Conservation (phyloP, 2,329 filamentous ascomycete species). For the Aspergillus transmontanensis region DNA sequence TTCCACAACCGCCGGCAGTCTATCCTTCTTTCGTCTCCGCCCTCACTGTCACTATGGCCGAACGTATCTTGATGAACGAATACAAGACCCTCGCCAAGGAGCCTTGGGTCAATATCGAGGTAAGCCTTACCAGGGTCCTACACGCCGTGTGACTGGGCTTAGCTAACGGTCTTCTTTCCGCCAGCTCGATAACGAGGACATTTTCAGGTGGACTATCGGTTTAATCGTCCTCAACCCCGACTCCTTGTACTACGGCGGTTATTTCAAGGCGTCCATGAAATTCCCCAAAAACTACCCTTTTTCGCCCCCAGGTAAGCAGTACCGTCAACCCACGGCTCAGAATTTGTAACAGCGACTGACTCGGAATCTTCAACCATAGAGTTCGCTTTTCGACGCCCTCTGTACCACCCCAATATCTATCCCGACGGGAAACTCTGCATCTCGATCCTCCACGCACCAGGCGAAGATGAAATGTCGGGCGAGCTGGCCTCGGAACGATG, state of each 20-base stretch:
- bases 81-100: conserved; percentile 80
- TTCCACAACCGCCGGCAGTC: background rate
- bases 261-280: conserved; percentile 85
- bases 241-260: conserved; percentile 88
- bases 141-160: background rate
- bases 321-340: background rate
- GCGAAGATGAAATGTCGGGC: conserved; percentile 90
- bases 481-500: conserved; percentile 89
- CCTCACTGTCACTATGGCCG: conserved; percentile 53
- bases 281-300: conserved; percentile 91
- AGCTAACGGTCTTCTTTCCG: conserved; percentile 8
- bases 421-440: conserved; percentile 89
- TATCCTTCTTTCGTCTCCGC: conserved; percentile 5
- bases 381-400: conserved; percentile 78
- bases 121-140: conserved; percentile 44
- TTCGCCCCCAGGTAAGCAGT: conserved; percentile 66
- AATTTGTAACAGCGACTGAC: background rate
- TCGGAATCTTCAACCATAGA: conserved; percentile 43
- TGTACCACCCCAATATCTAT: conserved; percentile 95
- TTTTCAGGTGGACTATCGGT: conserved; percentile 84
- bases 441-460: conserved; percentile 90
- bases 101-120: conserved; percentile 91
- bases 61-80: conserved; percentile 88
- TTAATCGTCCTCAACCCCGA: conserved; percentile 92
- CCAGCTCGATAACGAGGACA: conserved; percentile 76